Evolutionary conservation across 345 rosid species (phyloP).

Genomic region (Citrus sinensis): DVS_A1.0 CM039166.1:16155001-16155500

Average conservation of each 20-base stretch:
- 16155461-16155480: no score
- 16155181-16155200: neutral
- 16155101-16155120: no score
- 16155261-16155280: neutral
- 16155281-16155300: neutral
- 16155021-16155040: no score
- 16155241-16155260: neutral
- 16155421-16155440: neutral
- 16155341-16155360: neutral
- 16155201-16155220: no score
- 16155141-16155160: no score
- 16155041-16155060: no score
- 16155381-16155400: neutral
- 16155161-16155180: no score
- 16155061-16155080: no score
- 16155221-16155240: neutral
- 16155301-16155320: neutral
- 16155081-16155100: no score
- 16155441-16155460: neutral
- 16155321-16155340: neutral
- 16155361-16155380: neutral
- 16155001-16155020: no score
- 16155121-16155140: no score
- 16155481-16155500: no score
- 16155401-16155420: neutral